Base-by-base conservation (phyloP, 2,329 filamentous ascomycete species). In the Phialophora verrucosa region DNA sequence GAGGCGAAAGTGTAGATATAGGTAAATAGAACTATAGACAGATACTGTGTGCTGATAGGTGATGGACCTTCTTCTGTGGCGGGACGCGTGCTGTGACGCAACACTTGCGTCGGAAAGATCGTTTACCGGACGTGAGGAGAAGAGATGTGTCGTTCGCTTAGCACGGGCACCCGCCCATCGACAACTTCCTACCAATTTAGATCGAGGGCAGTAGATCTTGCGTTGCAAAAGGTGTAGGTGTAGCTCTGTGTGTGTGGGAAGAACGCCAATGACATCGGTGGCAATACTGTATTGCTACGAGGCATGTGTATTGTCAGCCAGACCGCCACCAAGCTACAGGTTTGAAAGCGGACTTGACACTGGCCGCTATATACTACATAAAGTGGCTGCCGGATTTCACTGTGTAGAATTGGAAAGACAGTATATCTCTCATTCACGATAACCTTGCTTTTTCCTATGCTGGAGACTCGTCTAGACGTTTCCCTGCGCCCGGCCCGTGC, bases 1-100 rank as follows among this genome's bases (percentile, higher is more conserved):
- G 75, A 76, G 59, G 32, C 53, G 44, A 59, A 38, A 29, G 31
- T 59, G 8, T 42, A 20, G 42, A n/a, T n/a, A n/a, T 4, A 1
- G 17, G 4, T 17, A n/a, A 6, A 42, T 42, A n/a, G 14, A n/a
- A 2, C n/a, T 0, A 20, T n/a, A 44, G 38, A 17, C 17, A 17
- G 11, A 42, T 42, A 5, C 14, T 17, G 4, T 17, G 4, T 42
- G 12, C 3, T 17, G 17, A 8, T 8, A 44, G 17, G 17, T 7
- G 14, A 42, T 7, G 32, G 32, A 4, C 32, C 2, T 11, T 35
- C 11, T 35, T 35, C 10, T 35, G 32, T 11, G 10, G 10, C 11
- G 3, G 32, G 10, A 35, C 10, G 10, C 32, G 10, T 35, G 32
- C 32, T 35, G 32, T 4, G 32, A 35, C 11, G 10, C 32, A 4